A percentile compares a stretch with the other conserved stretches of the same genome.
phyloP scores from a whole-genome alignment of 805 yeast species.

The Metschnikowia kunwiensis region DNA sequence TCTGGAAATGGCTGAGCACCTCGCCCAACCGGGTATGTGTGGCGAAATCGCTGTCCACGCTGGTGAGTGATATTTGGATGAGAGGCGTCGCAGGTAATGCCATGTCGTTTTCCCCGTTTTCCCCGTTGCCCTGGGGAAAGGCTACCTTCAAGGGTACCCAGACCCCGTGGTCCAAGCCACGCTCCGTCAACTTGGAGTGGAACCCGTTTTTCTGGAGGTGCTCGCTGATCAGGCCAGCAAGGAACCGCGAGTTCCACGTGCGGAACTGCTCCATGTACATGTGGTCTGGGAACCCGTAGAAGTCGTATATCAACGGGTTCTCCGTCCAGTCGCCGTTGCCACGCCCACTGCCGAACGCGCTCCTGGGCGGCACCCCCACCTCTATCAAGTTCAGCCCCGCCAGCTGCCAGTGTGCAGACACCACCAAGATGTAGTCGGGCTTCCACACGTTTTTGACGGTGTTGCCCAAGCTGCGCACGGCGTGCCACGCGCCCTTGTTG shows the following conservation, averaged over 20 bases:
- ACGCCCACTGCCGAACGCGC: background rate
- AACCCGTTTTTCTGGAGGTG: conserved; percentile 44
- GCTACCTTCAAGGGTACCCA: conserved; percentile 81
- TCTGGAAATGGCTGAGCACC: conserved; percentile 49
- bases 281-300: conserved; percentile 64
- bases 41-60: conserved; percentile 37
- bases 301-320: conserved; percentile 67
- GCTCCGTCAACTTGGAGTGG: conserved; percentile 39
- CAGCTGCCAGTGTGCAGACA: conserved; percentile 81
- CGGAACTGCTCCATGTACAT: conserved; percentile 65
- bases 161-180: conserved; percentile 81
- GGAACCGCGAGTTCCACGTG: conserved; percentile 38
- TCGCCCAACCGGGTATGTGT: conserved; percentile 54
- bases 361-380: conserved; percentile 42
- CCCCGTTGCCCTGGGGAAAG: conserved; percentile 28
- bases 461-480: conserved; percentile 48
- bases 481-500: conserved; percentile 62
- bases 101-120: conserved; percentile 2
- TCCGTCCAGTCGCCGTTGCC: conserved; percentile 27
- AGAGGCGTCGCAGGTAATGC: conserved; percentile 46
- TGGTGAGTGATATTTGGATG: conserved; percentile 50
- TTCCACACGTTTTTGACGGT: conserved; percentile 47
- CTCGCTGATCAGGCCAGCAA: conserved; percentile 46
- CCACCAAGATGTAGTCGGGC: conserved; percentile 63
- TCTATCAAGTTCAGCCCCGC: conserved; percentile 40